Base-by-base conservation (phyloP, 1,139 yeast species). In the Geotrichum cucujoidarum region DNA sequence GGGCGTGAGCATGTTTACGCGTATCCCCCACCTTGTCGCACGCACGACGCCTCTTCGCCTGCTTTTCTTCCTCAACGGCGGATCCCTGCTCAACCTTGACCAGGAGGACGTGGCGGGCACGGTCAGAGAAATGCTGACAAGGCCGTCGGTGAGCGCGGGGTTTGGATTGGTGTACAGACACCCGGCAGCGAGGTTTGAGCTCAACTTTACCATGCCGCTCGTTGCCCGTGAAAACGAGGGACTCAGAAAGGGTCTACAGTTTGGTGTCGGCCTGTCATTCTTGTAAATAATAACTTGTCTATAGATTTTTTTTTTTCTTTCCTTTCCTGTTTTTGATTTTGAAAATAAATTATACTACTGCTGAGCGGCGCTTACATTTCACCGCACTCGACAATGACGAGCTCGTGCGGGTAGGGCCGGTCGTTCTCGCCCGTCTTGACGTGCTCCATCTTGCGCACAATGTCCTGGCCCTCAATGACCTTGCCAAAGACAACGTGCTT, bases 151-250 rank as follows among this genome's bases (percentile, higher is more conserved):
- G 4, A 61, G 63, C 10, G 58, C 58, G n/a, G 97, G 97, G 1
- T 54, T 81, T 49, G 98, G 98, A 1, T 56, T 92, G 3, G 74
- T 87, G 17, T 88, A 83, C 62, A 81, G 82, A 54, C 95, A 89
- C 62, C 95, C 95, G 1, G 78, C 80, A 66, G 97, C 97, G 0
- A 74, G 97, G 54, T 85, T 92, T 60, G 98, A 92, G 66, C 75
- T 92, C 56, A 90, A 89, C 63, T 81, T 90, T 56, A 85, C 85
- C 1, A 65, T 90, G 33, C 98, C 98, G 0, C 58, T 92, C 32
- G 70, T 78, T 1, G 77, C 79, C 0, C 81, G 82, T 59, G 72
- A 74, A 13, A 70, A 77, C 33, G 98, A 92, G 60, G 74, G 76
- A 25, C 64, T 78, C 4, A 73, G 96, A 58, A 89, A 87, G 63